Conservation (phyloP, 768 basidiomycete species). For the Tulasnella sp. region DNA sequence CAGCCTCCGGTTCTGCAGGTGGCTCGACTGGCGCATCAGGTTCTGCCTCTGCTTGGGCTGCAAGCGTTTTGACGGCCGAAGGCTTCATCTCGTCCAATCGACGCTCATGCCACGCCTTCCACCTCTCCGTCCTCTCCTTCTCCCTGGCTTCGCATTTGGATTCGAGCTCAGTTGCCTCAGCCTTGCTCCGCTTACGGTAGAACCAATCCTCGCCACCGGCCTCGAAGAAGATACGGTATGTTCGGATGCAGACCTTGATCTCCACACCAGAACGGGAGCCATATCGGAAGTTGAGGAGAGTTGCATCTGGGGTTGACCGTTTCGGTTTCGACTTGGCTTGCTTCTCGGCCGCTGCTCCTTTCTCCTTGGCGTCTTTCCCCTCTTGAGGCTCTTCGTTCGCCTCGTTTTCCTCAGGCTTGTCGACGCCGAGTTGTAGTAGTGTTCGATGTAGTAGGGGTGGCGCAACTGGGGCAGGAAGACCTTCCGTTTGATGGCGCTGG, state of each 20-base stretch:
- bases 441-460: conserved; percentile 45
- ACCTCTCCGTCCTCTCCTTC: conserved; percentile 11
- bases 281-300: conserved; percentile 29
- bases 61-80: conserved; percentile 1
- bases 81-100: conserved; percentile 18
- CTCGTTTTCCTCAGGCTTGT: conserved; percentile 18
- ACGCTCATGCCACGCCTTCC: neutral
- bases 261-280: conserved; percentile 61
- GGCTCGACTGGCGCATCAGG: neutral
- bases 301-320: conserved; percentile 1
- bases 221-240: conserved; percentile 79
- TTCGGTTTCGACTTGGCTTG: neutral
- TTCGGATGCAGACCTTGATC: conserved; percentile 76
- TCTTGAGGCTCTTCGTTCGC: conserved; percentile 8
- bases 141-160: conserved; percentile 7
- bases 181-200: conserved; percentile 33
- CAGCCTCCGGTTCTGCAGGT: neutral
- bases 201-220: conserved; percentile 51
- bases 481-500: conserved; percentile 46
- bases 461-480: conserved; percentile 45
- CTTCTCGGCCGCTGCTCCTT: neutral
- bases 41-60: neutral
- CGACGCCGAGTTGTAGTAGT: conserved; percentile 13
- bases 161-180: neutral
- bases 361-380: neutral